These are phyloP conservation scores for Hyphodiscus sp. DNA, from an alignment of 2,329 filamentous ascomycete species.

Conservation along the genomic window DNA sequence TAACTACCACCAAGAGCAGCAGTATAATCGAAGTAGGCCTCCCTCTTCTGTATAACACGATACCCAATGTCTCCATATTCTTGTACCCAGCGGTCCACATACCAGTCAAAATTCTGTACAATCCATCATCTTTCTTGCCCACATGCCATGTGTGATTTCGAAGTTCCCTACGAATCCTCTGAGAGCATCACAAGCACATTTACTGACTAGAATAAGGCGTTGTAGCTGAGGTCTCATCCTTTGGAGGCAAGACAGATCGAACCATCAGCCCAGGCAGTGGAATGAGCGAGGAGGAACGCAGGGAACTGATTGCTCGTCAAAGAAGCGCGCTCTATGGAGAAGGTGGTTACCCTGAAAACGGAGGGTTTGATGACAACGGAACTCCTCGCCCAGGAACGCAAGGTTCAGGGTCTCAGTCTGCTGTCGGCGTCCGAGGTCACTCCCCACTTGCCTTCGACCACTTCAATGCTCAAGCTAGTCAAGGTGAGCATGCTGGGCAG, in stretches of 20 bases:
- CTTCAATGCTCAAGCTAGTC: constrained; percentile 38
- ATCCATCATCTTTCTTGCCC: constrained; percentile 29
- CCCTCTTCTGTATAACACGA: constrained; percentile 65
- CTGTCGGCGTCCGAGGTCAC: constrained; percentile 61
- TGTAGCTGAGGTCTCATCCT: constrained; percentile 58
- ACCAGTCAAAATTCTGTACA: constrained; percentile 30
- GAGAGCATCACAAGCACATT: constrained; percentile 22
- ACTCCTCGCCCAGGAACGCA: constrained; percentile 59
- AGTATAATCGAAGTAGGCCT: constrained; percentile 99
- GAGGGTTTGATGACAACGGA: constrained; percentile 62
- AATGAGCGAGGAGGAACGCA: constrained; percentile 93
- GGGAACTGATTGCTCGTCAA: constrained; percentile 92
- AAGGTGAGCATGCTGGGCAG: constrained; percentile 18
- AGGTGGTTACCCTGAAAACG: constrained; percentile 60
- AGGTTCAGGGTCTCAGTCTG: constrained; percentile 51
- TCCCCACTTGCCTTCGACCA: constrained; percentile 78
- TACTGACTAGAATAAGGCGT: constrained; percentile 43
- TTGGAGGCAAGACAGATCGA: constrained; percentile 73
- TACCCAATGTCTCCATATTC: constrained; percentile 22
- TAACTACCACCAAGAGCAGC: constrained; percentile 99
- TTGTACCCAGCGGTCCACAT: constrained; percentile 29
- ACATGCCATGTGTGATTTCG: constrained; percentile 33
- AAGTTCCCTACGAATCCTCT: constrained; percentile 8
- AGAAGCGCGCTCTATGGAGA: constrained; percentile 90
- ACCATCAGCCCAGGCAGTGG: constrained; percentile 71